phyloP scores from a whole-genome alignment of 148 eudicot genomes.

The Diospyros lotus region DNA sequence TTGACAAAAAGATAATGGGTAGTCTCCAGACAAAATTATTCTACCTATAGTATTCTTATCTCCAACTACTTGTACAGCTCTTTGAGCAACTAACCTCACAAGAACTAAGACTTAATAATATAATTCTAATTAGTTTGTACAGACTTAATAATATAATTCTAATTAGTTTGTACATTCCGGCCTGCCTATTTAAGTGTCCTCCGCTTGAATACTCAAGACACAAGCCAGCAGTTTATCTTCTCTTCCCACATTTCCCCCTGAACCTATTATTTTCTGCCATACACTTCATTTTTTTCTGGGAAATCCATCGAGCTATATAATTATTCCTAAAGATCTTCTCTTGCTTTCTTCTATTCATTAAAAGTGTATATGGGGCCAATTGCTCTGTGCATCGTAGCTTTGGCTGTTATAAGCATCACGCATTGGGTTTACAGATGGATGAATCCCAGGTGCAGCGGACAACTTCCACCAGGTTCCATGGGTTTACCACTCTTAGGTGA shows the following conservation, averaged over 20 bases:
- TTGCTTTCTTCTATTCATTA: conserved; percentile 5
- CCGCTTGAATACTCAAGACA: conserved; percentile 32
- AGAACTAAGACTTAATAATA: conserved; percentile 20
- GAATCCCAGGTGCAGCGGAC: conserved; percentile 17
- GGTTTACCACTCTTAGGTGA: conserved; percentile 25
- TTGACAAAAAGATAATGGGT: conserved; percentile 46
- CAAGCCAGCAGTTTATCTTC: conserved; percentile 43
- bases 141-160: conserved; percentile 24
- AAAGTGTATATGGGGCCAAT: conserved; percentile 33
- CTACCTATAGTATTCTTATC: conserved; percentile 32
- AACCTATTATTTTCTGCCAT: not conserved
- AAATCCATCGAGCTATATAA: conserved; percentile 5
- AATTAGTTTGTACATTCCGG: conserved; percentile 37
- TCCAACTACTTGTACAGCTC: conserved; percentile 62
- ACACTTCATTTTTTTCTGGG: not conserved
- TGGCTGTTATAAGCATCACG: conserved; percentile 20
- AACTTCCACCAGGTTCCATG: conserved; percentile 29
- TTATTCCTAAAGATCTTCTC: conserved; percentile 10
- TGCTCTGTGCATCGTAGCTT: conserved; percentile 31
- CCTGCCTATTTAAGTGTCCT: conserved; percentile 50
- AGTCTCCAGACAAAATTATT: conserved; percentile 32
- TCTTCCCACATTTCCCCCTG: not conserved
- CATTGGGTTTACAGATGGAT: conserved; percentile 21
- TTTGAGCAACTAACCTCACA: conserved; percentile 45
- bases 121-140: no score